These are phyloP conservation scores for Prunus salicina DNA, from an alignment of 306 rosid species.

Conservation along the genomic window DNA sequence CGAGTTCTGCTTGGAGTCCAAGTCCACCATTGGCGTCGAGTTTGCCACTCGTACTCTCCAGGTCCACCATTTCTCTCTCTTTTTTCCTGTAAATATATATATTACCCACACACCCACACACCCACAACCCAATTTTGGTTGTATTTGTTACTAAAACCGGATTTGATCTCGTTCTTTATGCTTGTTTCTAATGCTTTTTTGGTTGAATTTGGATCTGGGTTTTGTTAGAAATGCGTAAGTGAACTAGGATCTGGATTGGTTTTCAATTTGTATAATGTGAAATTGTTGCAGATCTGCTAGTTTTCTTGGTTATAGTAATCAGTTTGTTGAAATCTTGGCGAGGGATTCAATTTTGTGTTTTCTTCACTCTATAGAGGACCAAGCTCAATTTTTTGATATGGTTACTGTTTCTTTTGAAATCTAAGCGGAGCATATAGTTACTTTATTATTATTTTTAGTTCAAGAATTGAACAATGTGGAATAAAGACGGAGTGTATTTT, in stretches of 20 bases:
- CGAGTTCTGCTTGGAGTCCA: slow-evolving; percentile 91
- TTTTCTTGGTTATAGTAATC: neutral
- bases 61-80: slow-evolving; percentile 34
- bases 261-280: neutral
- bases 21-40: slow-evolving; percentile 95
- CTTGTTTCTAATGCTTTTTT: neutral
- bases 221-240: neutral
- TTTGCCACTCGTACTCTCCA: slow-evolving; percentile 94
- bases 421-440: neutral
- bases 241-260: neutral
- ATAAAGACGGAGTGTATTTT: too few relatives aligned
- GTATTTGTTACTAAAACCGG: neutral
- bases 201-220: slow-evolving; percentile 17
- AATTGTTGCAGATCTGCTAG: slow-evolving; percentile 18
- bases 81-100: neutral
- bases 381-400: neutral
- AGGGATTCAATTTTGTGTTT: neutral
- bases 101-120: neutral
- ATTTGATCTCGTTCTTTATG: neutral
- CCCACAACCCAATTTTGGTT: neutral
- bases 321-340: neutral
- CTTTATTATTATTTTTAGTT: neutral
- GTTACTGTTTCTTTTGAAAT: too few relatives aligned
- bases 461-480: neutral
- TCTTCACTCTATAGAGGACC: neutral